Conservation (phyloP, 108 stramenopile species). For the Nitzschia sp. region DNA sequence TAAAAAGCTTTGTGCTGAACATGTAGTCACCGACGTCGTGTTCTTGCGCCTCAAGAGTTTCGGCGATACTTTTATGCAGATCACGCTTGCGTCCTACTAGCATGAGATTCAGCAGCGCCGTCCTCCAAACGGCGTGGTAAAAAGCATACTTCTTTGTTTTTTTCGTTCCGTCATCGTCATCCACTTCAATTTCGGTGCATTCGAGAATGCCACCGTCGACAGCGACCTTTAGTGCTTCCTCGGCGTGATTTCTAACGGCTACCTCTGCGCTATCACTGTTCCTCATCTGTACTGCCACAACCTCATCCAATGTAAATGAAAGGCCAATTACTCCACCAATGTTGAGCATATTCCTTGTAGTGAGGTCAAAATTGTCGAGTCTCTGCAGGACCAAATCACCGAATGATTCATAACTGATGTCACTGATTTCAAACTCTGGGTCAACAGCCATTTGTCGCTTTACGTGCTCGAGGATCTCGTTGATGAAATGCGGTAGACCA, state of each 20-base stretch:
- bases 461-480: conserved; percentile 49
- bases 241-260: conserved; percentile 30
- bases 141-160: conserved; percentile 26
- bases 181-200: conserved; percentile 1
- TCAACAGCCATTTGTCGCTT: conserved; percentile 19
- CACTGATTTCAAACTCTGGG: conserved; percentile 19
- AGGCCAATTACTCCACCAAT: conserved; percentile 63
- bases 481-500: conserved; percentile 71
- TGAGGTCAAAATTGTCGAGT: conserved; percentile 58
- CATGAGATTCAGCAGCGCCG: conserved; percentile 57
- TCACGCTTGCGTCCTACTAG: conserved; percentile 58
- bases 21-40: conserved; percentile 41
- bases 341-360: conserved; percentile 52
- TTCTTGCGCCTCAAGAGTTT: conserved; percentile 48
- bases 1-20: conserved; percentile 45
- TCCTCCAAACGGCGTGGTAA: conserved; percentile 64
- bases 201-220: conserved; percentile 68
- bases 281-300: conserved; percentile 51
- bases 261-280: conserved; percentile 25
- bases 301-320: conserved; percentile 48
- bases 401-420: conserved; percentile 17
- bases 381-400: conserved; percentile 61
- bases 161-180: conserved; percentile 33
- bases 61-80: conserved; percentile 61
- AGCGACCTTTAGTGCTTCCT: conserved; percentile 43